Conservation (phyloP, 2,329 filamentous ascomycete species). For the Aspergillus carbonarius region DNA sequence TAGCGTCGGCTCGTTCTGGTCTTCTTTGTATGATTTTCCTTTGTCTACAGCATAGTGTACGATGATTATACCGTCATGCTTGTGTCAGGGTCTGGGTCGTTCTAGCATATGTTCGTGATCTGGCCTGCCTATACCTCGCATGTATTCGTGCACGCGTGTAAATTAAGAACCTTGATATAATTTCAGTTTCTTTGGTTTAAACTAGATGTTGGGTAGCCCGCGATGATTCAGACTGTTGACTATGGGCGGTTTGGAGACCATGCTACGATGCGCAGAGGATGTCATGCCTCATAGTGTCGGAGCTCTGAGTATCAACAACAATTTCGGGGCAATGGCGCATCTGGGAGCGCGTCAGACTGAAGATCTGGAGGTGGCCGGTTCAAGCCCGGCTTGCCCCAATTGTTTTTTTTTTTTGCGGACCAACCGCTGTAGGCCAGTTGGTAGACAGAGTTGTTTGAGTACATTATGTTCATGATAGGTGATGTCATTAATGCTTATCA, state of each 20-base stretch:
- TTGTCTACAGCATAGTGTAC: conserved; percentile 19
- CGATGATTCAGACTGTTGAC: too few species aligned
- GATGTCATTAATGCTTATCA: conserved; percentile 9
- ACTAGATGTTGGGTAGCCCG: too few species aligned
- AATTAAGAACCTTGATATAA: conserved; percentile 23
- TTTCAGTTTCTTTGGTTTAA: background rate
- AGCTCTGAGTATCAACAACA: background rate
- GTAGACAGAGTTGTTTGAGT: background rate
- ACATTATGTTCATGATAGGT: too few species aligned
- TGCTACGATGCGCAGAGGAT: background rate
- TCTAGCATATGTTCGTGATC: conserved; percentile 14
- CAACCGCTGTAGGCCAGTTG: background rate
- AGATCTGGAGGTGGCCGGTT: background rate
- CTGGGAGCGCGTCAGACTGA: background rate
- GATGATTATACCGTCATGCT: conserved; percentile 18
- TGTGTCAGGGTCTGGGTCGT: conserved; percentile 23
- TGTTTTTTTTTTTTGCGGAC: background rate
- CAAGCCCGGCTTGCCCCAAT: background rate
- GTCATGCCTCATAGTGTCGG: background rate
- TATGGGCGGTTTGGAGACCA: too few species aligned
- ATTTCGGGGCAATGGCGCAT: background rate
- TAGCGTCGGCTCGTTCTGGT: conserved; percentile 27
- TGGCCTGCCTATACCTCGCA: conserved; percentile 31
- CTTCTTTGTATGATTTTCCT: conserved; percentile 31
- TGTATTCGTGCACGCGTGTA: conserved; percentile 22